Evolutionary conservation across 1,284 basidiomycete genomes (phyloP).

Genomic region (Cryptococcus sp.): DNA sequence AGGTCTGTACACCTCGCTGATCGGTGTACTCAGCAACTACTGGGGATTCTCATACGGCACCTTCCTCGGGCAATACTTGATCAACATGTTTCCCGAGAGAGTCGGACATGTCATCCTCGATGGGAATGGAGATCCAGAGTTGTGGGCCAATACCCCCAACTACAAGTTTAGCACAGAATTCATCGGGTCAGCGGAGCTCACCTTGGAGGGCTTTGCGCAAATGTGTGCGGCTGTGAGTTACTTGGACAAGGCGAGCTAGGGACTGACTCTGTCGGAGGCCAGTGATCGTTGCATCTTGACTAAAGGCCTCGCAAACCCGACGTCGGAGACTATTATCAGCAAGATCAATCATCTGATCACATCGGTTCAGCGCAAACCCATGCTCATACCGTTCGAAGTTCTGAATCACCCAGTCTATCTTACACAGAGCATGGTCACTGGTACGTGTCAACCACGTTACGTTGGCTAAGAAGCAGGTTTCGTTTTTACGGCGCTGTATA

Average conservation of each 20-base stretch:
- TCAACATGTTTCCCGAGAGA: not conserved
- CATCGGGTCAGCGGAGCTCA: not conserved
- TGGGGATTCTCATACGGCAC: not conserved
- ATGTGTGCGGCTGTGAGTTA: not conserved
- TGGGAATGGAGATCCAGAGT: not conserved
- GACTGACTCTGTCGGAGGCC: not conserved
- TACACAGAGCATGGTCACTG: not conserved
- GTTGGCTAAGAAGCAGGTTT: not conserved
- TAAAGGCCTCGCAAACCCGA: not conserved
- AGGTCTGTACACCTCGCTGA: not conserved
- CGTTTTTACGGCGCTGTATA: not conserved
- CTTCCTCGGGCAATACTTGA: not conserved
- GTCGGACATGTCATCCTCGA: not conserved
- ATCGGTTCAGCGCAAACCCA: not conserved
- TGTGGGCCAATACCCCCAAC: not conserved
- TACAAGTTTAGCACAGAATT: not conserved
- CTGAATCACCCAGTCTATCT: not conserved
- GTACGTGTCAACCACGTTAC: not conserved
- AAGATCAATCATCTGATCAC: not conserved
- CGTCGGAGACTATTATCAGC: not conserved
- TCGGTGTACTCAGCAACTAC: not conserved
- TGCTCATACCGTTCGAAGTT: not conserved
- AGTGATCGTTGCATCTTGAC: not conserved
- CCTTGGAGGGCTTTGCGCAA: not conserved
- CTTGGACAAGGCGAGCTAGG: not conserved